phyloP scores from a whole-genome alignment of 371 early-diverging fungal genomes.

The Apophysomyces elegans region DNA sequence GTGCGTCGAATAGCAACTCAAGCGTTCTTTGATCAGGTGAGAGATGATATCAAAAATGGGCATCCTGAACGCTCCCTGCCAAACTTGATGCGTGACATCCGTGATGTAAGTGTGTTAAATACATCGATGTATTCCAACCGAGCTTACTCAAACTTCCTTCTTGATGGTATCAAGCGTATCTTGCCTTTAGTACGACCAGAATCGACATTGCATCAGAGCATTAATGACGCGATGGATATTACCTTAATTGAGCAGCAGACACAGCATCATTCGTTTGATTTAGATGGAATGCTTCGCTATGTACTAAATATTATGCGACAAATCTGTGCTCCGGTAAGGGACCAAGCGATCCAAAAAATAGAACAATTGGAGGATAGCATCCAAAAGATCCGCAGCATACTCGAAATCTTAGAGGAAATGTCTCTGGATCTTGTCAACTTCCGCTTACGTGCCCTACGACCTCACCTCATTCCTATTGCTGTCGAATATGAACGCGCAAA shows the following conservation, averaged over 20 bases:
- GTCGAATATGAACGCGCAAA: constrained; percentile 72
- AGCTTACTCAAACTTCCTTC: neutral
- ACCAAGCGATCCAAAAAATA: constrained; percentile 57
- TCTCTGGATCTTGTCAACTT: constrained; percentile 77
- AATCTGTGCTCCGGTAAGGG: constrained; percentile 80
- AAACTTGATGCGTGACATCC: constrained; percentile 57
- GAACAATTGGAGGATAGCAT: constrained; percentile 25
- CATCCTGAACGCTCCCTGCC: constrained; percentile 43
- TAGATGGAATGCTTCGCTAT: constrained; percentile 43
- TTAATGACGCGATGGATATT: constrained; percentile 66
- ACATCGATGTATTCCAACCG: neutral
- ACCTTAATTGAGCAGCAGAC: constrained; percentile 64
- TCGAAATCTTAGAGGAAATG: constrained; percentile 72
- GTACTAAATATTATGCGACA: constrained; percentile 60
- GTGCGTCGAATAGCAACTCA: constrained; percentile 59
- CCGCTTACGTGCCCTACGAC: constrained; percentile 63
- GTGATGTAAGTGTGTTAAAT: constrained; percentile 44
- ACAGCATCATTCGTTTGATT: constrained; percentile 47
- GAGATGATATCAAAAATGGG: constrained; percentile 53
- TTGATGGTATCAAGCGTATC: constrained; percentile 31
- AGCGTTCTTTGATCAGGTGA: constrained; percentile 69
- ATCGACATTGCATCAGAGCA: constrained; percentile 35
- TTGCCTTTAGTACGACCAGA: constrained; percentile 39
- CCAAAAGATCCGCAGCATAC: constrained; percentile 48
- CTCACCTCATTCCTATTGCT: constrained; percentile 65